Conservation (phyloP, 192 early-diverging fungal species). For the Podila horticola region DNA sequence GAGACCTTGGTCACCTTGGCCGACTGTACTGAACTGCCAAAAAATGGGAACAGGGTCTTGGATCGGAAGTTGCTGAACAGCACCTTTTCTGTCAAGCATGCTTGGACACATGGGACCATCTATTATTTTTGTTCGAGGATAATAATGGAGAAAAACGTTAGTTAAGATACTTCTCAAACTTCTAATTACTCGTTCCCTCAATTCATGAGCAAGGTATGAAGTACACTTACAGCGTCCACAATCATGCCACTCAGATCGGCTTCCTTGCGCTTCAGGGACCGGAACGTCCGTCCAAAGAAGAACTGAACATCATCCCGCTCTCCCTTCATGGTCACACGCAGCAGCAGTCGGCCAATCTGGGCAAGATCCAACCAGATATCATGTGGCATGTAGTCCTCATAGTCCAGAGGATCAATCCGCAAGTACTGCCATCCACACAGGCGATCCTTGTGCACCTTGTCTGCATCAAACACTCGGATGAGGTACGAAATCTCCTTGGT, state of each 20-base stretch:
- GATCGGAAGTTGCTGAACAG: constrained; percentile 60
- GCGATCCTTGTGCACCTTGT: constrained; percentile 64
- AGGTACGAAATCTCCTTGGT: constrained; percentile 55
- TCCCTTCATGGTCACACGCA: constrained; percentile 81
- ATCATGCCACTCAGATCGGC: constrained; percentile 75
- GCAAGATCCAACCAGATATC: constrained; percentile 77
- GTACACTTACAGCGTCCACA: constrained; percentile 67
- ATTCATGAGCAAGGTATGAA: not conserved
- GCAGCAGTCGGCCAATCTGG: constrained; percentile 70
- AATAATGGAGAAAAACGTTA: too few species aligned
- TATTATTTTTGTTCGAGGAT: constrained; percentile 17
- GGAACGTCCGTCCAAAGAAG: constrained; percentile 83
- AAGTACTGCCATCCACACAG: constrained; percentile 72
- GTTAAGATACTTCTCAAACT: too few species aligned
- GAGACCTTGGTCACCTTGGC: constrained; percentile 48
- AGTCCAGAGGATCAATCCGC: constrained; percentile 62
- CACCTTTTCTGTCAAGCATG: constrained; percentile 70
- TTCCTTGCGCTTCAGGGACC: constrained; percentile 73
- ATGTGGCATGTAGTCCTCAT: constrained; percentile 70
- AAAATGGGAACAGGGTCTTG: constrained; percentile 38
- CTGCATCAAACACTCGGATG: constrained; percentile 62
- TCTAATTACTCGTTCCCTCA: too few species aligned
- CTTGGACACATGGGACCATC: constrained; percentile 70
- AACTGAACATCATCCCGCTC: constrained; percentile 87
- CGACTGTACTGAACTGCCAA: constrained; percentile 21